phyloP scores from a whole-genome alignment of 768 basidiomycete species.

The Porphyrellus cyaneotinctus region DNA sequence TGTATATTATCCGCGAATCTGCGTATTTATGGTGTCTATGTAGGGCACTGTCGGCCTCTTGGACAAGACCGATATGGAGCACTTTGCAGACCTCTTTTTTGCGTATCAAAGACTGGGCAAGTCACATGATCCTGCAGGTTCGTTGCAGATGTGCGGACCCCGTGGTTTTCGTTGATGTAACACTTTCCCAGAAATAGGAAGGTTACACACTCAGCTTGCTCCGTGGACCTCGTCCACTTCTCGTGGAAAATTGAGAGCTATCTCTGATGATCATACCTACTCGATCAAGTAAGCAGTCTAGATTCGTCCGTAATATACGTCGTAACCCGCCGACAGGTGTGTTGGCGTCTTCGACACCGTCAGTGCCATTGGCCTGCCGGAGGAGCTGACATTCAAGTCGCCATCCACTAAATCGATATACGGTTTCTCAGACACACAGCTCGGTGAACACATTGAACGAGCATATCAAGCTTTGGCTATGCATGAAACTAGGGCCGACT shows the following conservation, averaged over 20 bases:
- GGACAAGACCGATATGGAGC: slow-evolving; percentile 66
- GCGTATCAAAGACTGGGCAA: slow-evolving; percentile 61
- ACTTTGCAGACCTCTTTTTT: slow-evolving; percentile 61
- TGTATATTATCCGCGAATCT: too few species aligned
- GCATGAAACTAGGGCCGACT: slow-evolving; percentile 63
- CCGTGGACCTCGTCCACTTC: slow-evolving; percentile 53
- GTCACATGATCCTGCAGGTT: slow-evolving; percentile 43
- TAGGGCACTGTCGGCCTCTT: slow-evolving; percentile 72
- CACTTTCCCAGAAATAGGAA: slow-evolving; percentile 31
- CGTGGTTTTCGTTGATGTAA: not conserved
- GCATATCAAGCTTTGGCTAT: slow-evolving; percentile 71
- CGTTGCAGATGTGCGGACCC: not conserved
- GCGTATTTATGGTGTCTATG: slow-evolving; percentile 1
- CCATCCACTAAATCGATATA: slow-evolving; percentile 49
- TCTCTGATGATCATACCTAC: slow-evolving; percentile 44
- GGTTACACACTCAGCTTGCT: slow-evolving; percentile 42
- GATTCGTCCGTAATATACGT: not conserved
- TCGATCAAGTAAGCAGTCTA: slow-evolving; percentile 53
- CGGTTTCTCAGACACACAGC: slow-evolving; percentile 56
- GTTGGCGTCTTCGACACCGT: slow-evolving; percentile 78
- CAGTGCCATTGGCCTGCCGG: slow-evolving; percentile 64
- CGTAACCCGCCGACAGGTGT: slow-evolving; percentile 39
- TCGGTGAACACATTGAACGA: slow-evolving; percentile 60
- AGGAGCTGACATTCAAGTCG: slow-evolving; percentile 50
- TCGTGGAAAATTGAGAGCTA: slow-evolving; percentile 50